Evolutionary conservation across 2,329 filamentous ascomycete genomes (phyloP), one percentile per base, ranked within the genome.

Genomic region (Colletotrichum melonis): DNA sequence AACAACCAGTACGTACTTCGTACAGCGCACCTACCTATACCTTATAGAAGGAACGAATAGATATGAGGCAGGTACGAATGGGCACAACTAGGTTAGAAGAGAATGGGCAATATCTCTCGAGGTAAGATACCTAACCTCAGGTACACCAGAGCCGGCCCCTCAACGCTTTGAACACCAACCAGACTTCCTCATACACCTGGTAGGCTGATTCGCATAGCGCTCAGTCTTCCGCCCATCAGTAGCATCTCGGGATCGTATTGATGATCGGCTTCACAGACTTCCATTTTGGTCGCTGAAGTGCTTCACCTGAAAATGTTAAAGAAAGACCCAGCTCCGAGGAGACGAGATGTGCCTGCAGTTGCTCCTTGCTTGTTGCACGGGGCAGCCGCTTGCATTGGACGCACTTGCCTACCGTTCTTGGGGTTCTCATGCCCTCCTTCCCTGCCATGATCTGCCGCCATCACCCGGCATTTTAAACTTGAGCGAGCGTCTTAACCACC

Each of bases 361-460:
- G 3, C 26, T 28, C 56, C 19, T 32, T 62, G 55, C 30, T n/a
- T 16, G 42, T 52, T 65, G 56, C 69, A 71, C 69, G 67, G 69
- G 54, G 56, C 69, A 72, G 32, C 57, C 11, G 69, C 28, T 72
- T 67, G 64, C 58, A 58, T n/a, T 35, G 42, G 65, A 68, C 65
- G 69, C 69, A 70, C 70, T 19, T 65, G 67, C 70, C 67, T 56
- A 26, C 60, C 8, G 70, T 73, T 73, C 69, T 55, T 8, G 28
- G 14, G 14, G 14, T 49, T 38, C 60, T 28, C 46, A 35, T 52
- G 19, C 42, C 28, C 30, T 46, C 35, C 12, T 38, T 30, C 42
- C 38, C 49, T 56, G 54, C 11, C 38, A 8, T 19, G 38, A 19
- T 42, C 38, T 19, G 38, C 38, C 16, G 6, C 38, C 38, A 42